These are phyloP conservation scores for Pelargonium citronellum DNA, from an alignment of 441 rosid genomes.

Conservation along the genomic window DNA sequence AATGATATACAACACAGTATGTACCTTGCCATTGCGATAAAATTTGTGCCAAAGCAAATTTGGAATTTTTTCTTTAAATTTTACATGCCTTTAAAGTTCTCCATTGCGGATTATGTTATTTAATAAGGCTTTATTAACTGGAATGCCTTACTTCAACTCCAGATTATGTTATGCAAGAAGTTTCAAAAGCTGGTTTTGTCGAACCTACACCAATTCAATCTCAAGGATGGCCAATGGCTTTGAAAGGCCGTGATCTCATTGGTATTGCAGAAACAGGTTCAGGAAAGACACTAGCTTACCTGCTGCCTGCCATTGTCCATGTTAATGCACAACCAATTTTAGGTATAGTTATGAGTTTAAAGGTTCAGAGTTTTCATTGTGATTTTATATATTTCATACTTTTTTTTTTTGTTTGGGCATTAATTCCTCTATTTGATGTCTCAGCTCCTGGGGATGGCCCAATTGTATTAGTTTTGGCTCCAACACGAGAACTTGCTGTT, in stretches of 20 bases:
- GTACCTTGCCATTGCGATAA: background rate
- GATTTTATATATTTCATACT: background rate
- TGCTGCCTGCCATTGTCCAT: conserved; percentile 90
- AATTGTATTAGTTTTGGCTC: conserved; percentile 75
- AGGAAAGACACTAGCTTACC: conserved; percentile 92
- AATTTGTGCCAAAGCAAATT: background rate
- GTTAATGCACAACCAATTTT: conserved; percentile 82
- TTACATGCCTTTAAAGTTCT: conserved; percentile 12
- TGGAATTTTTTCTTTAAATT: background rate
- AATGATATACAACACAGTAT: background rate
- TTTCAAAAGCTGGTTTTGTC: conserved; percentile 74
- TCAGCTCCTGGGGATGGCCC: conserved; percentile 85
- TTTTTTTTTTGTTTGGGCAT: background rate
- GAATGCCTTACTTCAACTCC: conserved; percentile 19
- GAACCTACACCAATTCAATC: conserved; percentile 96
- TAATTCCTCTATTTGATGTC: background rate
- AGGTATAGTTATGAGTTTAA: conserved; percentile 65
- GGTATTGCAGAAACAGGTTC: conserved; percentile 98
- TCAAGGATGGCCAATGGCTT: conserved; percentile 98
- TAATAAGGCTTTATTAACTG: conserved; percentile 13
- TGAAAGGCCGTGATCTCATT: conserved; percentile 83
- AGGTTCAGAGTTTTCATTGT: conserved; percentile 34
- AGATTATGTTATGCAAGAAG: conserved; percentile 89
- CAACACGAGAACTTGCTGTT: conserved; percentile 94
- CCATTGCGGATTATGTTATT: conserved; percentile 13